Base-by-base conservation (phyloP, 2,329 filamentous ascomycete species). In the Verticillium nonalfalfae region DNA sequence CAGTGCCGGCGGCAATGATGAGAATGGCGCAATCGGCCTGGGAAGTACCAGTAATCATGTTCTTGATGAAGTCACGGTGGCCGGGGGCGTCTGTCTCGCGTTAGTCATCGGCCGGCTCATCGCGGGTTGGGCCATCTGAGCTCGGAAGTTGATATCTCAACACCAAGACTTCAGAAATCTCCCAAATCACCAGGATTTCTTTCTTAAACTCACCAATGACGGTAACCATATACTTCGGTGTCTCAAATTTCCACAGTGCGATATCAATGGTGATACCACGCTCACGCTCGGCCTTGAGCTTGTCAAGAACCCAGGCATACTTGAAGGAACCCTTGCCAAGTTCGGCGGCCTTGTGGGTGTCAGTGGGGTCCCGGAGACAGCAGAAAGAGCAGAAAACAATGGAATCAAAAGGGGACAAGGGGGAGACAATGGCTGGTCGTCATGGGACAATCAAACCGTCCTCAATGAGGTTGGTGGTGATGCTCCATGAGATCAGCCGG, bases 51-150 rank as follows among this genome's bases (percentile, higher is more conserved):
- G 95, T 98, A 83, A 99, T 99, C 95, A 99, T 99, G 93, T 98
- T 99, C 94, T 99, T 99, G 92, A 99, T 98, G 89, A 98, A 99
- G 80, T 99, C 95, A 95, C 95, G 94, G 85, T 99, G 95, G 84
- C 95, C 95, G 77, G 95, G 95, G 81, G 95, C 95, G 78, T 99
- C 91, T 90, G 71, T 10, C 15, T 39, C 14, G 26, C 2, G 60
- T 60, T 33, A 66, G 60, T 26, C 5, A 2, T 5, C 7, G 7
- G 35, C 4, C 2, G 26, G 26, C 26, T 26, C 3, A 26, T 26
- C 26, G 26, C 26, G 26, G 26, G 26, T 26, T 26, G 26, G 26
- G 26, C 26, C 26, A 3, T 26, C 26, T 26, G 26, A 26, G 26
- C 26, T 26, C 26, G 4, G 4, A 26, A 3, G 26, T 26, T 26